Base-by-base conservation (phyloP, 306 rosid genomes). In the Cajanus cajan region DNA sequence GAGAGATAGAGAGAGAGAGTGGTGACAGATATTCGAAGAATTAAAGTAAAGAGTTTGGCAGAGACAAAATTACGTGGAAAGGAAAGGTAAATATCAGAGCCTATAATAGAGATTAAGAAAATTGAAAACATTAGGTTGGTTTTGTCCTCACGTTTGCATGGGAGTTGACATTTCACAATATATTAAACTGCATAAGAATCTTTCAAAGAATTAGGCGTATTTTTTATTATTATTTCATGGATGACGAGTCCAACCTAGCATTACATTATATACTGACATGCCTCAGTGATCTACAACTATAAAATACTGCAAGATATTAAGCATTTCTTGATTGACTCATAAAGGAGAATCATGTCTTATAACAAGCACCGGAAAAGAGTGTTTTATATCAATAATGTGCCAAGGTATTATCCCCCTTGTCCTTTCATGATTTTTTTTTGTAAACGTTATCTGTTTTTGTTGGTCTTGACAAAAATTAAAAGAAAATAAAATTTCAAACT, bases 281-380 rank as follows among this genome's bases (percentile, higher is more conserved):
- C 76, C 68, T 55, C 71, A 59, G 21, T 63, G 39, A 73, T 82
- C 85, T 45, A 39, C 77, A 47, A 71, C 71, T 71, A 79, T 82
- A 77, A 65, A 82, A 77, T 80, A 79, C 77, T 66, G 25, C 74
- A 79, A 68, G 14, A 63, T 62, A 65, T 62, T 78, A 55, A 61
- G 61, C 69, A 73, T 77, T 78, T 71, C 69, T 82, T 73, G 37
- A 54, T 68, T 73, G 76, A 77, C 76, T 52, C 74, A 72, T 63
- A 87, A 85, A 87, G 87, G 76, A 85, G 85, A 87, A 87, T 87
- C 85, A 63, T 87, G 91, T 85, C 89, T 66, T 78, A 67, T 78
- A 78, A 84, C 48, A 71, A 40, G 18, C 64, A 59, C 63, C 41
- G 39, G 2, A 47, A 63, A 33, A 15, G 5, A 31, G 44, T n/a